These are phyloP conservation scores for Alternaria gaisen DNA, from an alignment of 2,329 filamentous ascomycete genomes.

Conservation along the genomic window DNA sequence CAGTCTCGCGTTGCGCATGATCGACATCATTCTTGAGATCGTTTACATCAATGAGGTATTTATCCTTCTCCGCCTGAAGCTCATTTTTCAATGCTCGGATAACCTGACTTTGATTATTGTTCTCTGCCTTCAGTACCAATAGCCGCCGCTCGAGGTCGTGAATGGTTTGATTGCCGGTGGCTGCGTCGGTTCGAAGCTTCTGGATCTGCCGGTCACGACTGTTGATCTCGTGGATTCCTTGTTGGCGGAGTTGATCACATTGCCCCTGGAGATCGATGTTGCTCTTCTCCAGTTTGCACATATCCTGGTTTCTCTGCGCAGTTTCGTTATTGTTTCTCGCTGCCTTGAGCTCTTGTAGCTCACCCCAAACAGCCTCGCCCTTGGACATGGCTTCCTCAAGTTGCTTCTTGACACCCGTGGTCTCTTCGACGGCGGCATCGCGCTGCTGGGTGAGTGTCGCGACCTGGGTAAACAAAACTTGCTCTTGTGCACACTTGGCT, in stretches of 20 bases:
- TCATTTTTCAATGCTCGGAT: not conserved
- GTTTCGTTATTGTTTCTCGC: too few relatives aligned
- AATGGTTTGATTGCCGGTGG: not conserved
- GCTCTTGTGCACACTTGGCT: not conserved
- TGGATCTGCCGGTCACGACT: not conserved
- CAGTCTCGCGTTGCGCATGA: not conserved
- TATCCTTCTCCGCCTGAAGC: not conserved
- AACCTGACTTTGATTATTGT: not conserved
- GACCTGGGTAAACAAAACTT: not conserved
- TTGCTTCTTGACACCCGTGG: not conserved
- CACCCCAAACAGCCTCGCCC: not conserved
- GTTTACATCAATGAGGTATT: not conserved
- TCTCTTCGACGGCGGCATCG: not conserved
- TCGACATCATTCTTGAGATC: not conserved
- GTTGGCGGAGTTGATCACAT: not conserved
- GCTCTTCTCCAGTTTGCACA: not conserved
- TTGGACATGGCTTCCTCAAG: not conserved
- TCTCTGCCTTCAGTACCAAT: not conserved
- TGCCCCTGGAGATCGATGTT: not conserved
- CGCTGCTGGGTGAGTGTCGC: not conserved
- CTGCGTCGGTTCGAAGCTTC: not conserved
- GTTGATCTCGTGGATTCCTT: not conserved
- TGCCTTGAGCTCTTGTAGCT: not conserved
- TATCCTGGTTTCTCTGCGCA: too few relatives aligned
- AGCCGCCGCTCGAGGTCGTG: not conserved